Evolutionary conservation across 176 grass and related monocot genomes (phyloP).

Genomic region (Hsuehochloa calcarea): DNA sequence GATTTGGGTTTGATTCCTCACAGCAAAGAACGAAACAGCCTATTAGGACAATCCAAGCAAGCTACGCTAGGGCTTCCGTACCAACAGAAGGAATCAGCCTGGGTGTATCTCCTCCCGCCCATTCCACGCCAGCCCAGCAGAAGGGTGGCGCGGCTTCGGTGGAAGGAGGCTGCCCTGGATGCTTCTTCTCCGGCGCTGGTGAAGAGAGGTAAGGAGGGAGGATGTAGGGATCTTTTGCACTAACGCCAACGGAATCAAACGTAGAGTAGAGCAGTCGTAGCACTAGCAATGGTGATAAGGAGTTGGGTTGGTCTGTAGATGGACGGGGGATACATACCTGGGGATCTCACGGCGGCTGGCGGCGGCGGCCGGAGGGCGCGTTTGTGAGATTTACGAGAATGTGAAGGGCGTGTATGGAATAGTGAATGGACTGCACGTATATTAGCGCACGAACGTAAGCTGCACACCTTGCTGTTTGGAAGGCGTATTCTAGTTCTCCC

Average conservation of each 20-base stretch:
- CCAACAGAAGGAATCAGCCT: neutral
- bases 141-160: neutral
- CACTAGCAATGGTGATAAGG: too few relatives aligned
- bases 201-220: too few relatives aligned
- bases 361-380: neutral
- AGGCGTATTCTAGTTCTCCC: too few relatives aligned
- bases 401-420: too few relatives aligned
- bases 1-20: neutral
- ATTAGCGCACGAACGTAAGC: too few relatives aligned
- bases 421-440: too few relatives aligned
- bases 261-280: too few relatives aligned
- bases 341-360: neutral
- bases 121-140: neutral
- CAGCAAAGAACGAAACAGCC: neutral
- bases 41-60: neutral
- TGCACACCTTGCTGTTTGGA: too few relatives aligned
- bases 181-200: too few relatives aligned
- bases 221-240: too few relatives aligned
- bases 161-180: neutral
- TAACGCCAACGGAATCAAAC: too few relatives aligned
- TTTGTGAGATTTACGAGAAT: neutral
- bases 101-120: neutral
- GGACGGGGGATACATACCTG: neutral
- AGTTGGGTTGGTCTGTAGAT: too few relatives aligned
- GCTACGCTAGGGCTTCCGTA: neutral